These are phyloP conservation scores for Gossypium trilobum DNA, from an alignment of 441 rosid genomes.

Conservation along the genomic window DNA sequence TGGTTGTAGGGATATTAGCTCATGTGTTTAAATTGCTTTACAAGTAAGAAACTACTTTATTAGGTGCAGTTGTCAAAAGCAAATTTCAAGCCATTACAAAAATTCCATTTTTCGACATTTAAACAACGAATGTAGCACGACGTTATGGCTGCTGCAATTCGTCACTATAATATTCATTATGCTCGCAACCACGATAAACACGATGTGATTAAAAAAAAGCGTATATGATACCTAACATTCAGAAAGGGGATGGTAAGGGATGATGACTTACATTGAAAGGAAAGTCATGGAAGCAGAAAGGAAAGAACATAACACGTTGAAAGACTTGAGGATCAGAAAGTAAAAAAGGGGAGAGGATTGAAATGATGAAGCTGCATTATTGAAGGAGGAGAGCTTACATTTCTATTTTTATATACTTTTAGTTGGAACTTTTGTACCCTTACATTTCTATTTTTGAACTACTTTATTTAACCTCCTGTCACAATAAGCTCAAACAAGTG, in stretches of 20 bases:
- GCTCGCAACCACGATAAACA: neutral
- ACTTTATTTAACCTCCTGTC: neutral
- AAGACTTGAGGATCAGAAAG: neutral
- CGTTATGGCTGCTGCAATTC: neutral
- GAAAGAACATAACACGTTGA: neutral
- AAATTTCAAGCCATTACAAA: neutral
- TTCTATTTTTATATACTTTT: neutral
- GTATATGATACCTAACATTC: too few relatives aligned
- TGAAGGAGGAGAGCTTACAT: neutral
- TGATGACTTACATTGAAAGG: neutral
- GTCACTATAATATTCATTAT: neutral
- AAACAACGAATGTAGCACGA: neutral
- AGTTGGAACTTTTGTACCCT: neutral
- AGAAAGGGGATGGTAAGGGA: too few relatives aligned
- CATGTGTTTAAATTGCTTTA: neutral
- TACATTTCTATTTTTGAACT: neutral
- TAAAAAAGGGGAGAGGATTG: neutral
- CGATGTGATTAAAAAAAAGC: neutral
- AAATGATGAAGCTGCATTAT: conserved; percentile 7
- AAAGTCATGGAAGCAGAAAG: neutral
- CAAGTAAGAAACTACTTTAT: neutral
- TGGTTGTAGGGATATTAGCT: neutral
- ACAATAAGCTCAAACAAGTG: neutral
- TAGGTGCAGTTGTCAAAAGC: too few relatives aligned
- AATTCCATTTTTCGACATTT: neutral